Evolutionary conservation across 306 rosid genomes (phyloP).

Genomic region (Quercus variabilis): DNA sequence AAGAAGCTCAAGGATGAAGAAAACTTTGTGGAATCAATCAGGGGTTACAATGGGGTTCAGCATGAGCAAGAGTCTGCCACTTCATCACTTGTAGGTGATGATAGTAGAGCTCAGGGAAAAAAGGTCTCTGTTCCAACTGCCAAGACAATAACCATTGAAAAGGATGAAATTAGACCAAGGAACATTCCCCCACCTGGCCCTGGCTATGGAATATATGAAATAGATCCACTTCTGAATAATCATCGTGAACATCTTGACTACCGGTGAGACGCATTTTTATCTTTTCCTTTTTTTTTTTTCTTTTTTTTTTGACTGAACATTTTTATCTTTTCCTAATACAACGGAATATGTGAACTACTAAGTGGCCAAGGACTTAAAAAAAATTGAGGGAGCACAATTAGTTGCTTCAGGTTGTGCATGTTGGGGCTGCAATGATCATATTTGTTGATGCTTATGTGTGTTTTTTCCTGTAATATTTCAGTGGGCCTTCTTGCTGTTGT

Average conservation of each 20-base stretch:
- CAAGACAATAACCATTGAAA: constrained; percentile 17
- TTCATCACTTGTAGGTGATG: constrained; percentile 34
- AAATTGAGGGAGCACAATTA: not conserved
- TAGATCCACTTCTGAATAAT: constrained; percentile 58
- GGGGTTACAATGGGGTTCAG: constrained; percentile 26
- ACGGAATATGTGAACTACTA: constrained; percentile 10
- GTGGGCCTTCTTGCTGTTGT: not conserved
- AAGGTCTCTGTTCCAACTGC: constrained; percentile 34
- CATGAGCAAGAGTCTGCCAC: constrained; percentile 35
- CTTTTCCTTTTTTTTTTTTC: not conserved
- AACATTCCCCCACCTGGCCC: constrained; percentile 70
- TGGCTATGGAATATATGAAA: constrained; percentile 79
- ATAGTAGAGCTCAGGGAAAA: constrained; percentile 34
- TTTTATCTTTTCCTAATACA: not conserved
- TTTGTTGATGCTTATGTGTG: not conserved
- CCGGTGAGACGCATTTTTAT: constrained; percentile 58
- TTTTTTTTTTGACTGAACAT: not conserved
- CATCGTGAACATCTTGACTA: constrained; percentile 73
- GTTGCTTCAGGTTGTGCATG: constrained; percentile 10
- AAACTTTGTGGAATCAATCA: constrained; percentile 24
- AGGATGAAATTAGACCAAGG: constrained; percentile 32
- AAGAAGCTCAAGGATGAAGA: constrained; percentile 20
- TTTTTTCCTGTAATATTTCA: not conserved
- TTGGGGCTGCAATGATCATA: not conserved
- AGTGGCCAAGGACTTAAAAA: constrained; percentile 8